Conservation (phyloP, 2,329 filamentous ascomycete genomes). For the Exophiala sideris region DNA sequence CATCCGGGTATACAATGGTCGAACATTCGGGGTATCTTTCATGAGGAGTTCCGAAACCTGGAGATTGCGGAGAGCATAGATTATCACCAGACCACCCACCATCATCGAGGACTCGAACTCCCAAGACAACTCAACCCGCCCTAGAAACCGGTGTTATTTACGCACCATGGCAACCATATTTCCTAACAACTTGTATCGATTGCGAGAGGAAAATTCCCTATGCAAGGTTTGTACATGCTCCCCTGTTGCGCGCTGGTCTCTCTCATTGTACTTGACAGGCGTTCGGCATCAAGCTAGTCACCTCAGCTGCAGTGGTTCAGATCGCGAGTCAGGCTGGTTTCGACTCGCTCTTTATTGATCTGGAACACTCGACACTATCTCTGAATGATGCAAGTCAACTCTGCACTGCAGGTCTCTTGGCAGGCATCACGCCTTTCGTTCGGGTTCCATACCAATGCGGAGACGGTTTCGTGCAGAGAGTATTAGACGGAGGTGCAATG, state of each 20-base stretch:
- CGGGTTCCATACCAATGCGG: conserved; percentile 33
- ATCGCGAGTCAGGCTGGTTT: conserved; percentile 36
- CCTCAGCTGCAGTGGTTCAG: conserved; percentile 32
- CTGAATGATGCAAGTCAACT: conserved; percentile 33
- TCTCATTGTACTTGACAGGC: conserved; percentile 3
- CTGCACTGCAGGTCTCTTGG: conserved; percentile 30
- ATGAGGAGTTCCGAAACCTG: neutral
- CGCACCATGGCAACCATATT: conserved; percentile 5
- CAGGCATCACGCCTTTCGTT: conserved; percentile 25
- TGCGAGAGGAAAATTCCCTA: neutral
- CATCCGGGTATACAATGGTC: too few species aligned
- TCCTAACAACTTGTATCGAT: conserved; percentile 6
- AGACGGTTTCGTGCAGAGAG: conserved; percentile 27
- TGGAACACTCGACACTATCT: conserved; percentile 37
- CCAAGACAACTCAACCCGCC: neutral
- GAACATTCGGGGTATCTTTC: neutral
- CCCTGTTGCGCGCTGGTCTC: neutral
- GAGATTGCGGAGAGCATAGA: neutral
- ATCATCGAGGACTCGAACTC: neutral
- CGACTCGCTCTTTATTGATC: conserved; percentile 40
- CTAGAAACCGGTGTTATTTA: neutral
- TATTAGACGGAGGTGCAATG: conserved; percentile 18
- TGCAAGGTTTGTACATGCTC: conserved; percentile 5
- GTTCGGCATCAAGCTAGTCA: conserved; percentile 32
- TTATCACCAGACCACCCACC: neutral